Conservation (phyloP, 208 protist species). For the Acanthamoeba lenticulata region DNA sequence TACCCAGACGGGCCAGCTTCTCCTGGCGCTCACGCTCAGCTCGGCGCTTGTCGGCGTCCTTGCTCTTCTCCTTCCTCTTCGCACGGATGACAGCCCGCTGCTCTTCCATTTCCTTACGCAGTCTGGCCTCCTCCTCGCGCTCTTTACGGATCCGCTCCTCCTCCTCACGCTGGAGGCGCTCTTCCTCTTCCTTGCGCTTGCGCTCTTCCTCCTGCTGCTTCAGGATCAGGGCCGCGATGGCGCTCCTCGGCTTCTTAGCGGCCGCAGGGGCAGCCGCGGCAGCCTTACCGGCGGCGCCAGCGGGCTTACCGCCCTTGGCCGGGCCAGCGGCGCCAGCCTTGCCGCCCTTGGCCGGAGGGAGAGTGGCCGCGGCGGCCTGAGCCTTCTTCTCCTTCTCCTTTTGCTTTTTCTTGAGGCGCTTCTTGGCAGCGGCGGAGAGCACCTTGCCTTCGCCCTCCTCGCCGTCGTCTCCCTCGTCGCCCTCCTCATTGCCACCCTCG, state of each 20-base stretch:
- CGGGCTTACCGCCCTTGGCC: background rate
- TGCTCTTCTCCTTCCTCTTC: slow-evolving; percentile 47
- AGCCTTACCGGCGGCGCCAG: background rate
- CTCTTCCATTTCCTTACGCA: background rate
- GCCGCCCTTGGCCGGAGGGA: background rate
- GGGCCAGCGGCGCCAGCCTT: background rate
- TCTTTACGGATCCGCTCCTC: slow-evolving; percentile 48
- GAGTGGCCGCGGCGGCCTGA: background rate
- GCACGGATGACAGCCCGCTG: background rate
- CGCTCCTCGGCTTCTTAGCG: background rate
- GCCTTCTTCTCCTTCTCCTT: slow-evolving; percentile 68
- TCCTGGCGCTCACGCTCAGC: slow-evolving; percentile 44
- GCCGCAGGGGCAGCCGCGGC: background rate
- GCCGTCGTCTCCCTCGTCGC: background rate
- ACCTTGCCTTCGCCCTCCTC: background rate
- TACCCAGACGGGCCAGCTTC: background rate
- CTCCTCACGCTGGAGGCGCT: background rate
- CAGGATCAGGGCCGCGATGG: slow-evolving; percentile 12
- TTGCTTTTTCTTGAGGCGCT: slow-evolving; percentile 60
- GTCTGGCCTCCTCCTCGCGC: background rate
- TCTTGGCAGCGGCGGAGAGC: slow-evolving; percentile 8
- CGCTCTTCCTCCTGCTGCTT: slow-evolving; percentile 58
- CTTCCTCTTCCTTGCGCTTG: slow-evolving; percentile 51
- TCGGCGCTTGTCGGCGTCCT: background rate
- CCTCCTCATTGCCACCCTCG: background rate